Evolutionary conservation across 225 moss, liverwort and hornwort species (phyloP).

Genomic region (Asterella californica): DNA sequence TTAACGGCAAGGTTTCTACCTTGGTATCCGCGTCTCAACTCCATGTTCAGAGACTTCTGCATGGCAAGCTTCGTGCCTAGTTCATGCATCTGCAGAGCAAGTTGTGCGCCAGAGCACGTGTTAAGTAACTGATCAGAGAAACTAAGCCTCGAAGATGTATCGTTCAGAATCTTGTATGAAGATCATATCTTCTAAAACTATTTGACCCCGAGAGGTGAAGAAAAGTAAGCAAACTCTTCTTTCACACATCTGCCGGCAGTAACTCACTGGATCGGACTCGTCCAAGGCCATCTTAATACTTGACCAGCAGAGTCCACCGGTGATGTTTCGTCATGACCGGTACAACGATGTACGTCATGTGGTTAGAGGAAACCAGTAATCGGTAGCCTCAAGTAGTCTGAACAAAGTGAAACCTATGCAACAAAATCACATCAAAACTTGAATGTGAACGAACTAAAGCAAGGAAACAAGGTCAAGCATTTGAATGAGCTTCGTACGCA

Average conservation of each 20-base stretch:
- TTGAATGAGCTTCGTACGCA: neutral
- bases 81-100: constrained; percentile 68
- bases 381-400: too few relatives aligned
- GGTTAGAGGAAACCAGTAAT: too few relatives aligned
- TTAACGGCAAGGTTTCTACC: constrained; percentile 29
- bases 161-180: too few relatives aligned
- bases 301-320: too few relatives aligned
- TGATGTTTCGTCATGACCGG: too few relatives aligned
- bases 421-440: neutral
- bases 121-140: neutral
- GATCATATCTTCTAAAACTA: too few relatives aligned
- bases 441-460: neutral
- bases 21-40: constrained; percentile 74
- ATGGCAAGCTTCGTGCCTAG: constrained; percentile 78
- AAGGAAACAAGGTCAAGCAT: neutral
- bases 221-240: neutral
- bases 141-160: neutral
- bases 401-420: neutral
- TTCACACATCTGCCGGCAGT: too few relatives aligned
- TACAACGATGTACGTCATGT: too few relatives aligned
- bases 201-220: too few relatives aligned
- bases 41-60: constrained; percentile 73
- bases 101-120: neutral
- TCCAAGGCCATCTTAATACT: too few relatives aligned
- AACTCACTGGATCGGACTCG: too few relatives aligned